Conservation (phyloP, 2,329 filamentous ascomycete genomes). For the Fusarium cicatricum region DNA sequence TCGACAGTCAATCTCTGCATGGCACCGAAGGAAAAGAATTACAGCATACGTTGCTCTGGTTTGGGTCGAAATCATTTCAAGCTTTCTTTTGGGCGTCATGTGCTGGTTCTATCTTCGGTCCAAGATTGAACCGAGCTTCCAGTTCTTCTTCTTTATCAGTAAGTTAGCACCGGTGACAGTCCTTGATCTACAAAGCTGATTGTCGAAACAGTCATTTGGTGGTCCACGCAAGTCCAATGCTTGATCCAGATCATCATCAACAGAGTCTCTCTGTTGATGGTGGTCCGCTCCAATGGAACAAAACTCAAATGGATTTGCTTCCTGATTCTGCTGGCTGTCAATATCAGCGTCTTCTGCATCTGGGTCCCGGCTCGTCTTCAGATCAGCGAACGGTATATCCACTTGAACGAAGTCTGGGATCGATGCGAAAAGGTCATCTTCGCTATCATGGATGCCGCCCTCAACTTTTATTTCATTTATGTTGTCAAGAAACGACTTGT, state of each 20-base stretch:
- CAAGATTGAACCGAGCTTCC: constrained; percentile 43
- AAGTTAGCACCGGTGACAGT: constrained; percentile 21
- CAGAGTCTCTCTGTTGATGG: constrained; percentile 56
- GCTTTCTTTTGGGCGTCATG: constrained; percentile 36
- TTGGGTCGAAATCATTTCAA: constrained; percentile 40
- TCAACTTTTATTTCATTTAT: constrained; percentile 58
- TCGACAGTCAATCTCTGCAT: constrained; percentile 29
- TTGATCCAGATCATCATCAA: constrained; percentile 63
- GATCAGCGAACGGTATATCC: constrained; percentile 48
- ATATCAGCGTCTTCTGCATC: constrained; percentile 59
- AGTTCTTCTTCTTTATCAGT: constrained; percentile 42
- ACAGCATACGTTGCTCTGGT: constrained; percentile 34
- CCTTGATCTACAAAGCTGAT: neutral
- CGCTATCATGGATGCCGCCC: constrained; percentile 53
- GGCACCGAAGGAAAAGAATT: constrained; percentile 32
- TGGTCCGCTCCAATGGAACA: constrained; percentile 45
- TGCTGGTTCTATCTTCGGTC: constrained; percentile 39
- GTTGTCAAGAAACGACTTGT: constrained; percentile 55
- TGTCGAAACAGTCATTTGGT: constrained; percentile 38
- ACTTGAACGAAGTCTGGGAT: constrained; percentile 59
- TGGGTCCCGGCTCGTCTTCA: constrained; percentile 60
- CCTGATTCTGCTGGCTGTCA: constrained; percentile 53
- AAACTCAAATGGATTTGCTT: constrained; percentile 56
- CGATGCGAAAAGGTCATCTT: constrained; percentile 60
- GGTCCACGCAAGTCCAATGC: constrained; percentile 51